These are phyloP conservation scores for Boletus pseudopeckii DNA, from an alignment of 768 basidiomycete genomes.

Conservation along the genomic window DNA sequence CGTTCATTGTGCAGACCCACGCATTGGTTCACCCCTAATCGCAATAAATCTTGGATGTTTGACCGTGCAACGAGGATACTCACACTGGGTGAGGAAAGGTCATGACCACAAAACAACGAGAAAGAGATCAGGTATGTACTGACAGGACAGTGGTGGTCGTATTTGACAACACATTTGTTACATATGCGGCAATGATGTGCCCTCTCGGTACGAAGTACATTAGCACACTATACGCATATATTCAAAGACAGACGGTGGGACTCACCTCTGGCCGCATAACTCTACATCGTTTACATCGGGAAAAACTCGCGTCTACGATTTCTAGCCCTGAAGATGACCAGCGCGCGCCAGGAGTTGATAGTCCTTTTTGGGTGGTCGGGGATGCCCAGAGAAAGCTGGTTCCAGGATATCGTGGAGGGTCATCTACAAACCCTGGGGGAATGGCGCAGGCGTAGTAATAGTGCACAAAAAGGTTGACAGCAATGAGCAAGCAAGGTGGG, in stretches of 20 bases:
- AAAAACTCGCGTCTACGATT: constrained; percentile 52
- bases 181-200: constrained; percentile 93
- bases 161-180: constrained; percentile 85
- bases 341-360: constrained; percentile 38
- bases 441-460: constrained; percentile 86
- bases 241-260: background rate
- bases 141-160: constrained; percentile 89
- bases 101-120: background rate
- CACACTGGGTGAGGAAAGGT: constrained; percentile 34
- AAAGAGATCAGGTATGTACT: constrained; percentile 35
- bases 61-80: constrained; percentile 16
- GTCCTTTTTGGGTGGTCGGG: constrained; percentile 12
- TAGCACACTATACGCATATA: constrained; percentile 1
- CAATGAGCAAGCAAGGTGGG: constrained; percentile 72
- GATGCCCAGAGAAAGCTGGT: constrained; percentile 58
- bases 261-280: constrained; percentile 75
- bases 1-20: constrained; percentile 95
- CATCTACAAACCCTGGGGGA: constrained; percentile 75
- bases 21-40: constrained; percentile 91
- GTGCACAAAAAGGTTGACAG: constrained; percentile 71
- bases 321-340: constrained; percentile 46
- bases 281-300: constrained; percentile 68
- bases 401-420: constrained; percentile 42
- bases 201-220: constrained; percentile 49
- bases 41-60: constrained; percentile 1